Evolutionary conservation across 106 monocot species (phyloP), one percentile per base, ranked within the genome.

Genomic region (Dactylorhiza incarnata): DNA sequence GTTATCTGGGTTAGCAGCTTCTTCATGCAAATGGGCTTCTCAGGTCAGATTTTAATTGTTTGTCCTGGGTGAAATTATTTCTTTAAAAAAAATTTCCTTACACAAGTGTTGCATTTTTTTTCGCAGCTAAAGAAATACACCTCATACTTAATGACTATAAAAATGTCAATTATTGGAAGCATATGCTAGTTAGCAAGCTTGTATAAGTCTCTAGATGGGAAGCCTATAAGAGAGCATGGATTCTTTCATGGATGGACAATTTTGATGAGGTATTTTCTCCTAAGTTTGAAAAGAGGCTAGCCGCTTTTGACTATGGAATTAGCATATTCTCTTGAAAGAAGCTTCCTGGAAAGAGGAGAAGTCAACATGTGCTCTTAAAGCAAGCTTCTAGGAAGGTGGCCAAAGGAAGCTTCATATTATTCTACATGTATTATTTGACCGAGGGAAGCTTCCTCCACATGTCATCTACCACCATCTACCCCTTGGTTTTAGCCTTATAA

Each of bases 81-180:
- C 12, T 70, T 26, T 23, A 22, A 49, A 73, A 22, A 48, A 48
- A 17, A 72, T 19, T 25, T 56, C 17, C 52, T 68, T 55, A 20
- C 16, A 54, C 6, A 7, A n/a, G 14, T 61, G 49, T 59, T 12
- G 47, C 14, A 68, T n/a, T 49, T 59, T 72, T 47, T 79, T 74
- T 15, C 83, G 17, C 77, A 99, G 94, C 94, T 99, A 63, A 99
- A 94, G 86, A 99, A 94, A 19, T 91, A 94, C 54, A 90, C 89
- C 11, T 88, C 97, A 45, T 99, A 99, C 76, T 49, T 99, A 23
- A 99, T 99, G 97, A 99, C 97, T 61, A 55, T 99, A 22, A 94
- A 99, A 84, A 99, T 99, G 97, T 99, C 97, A 73, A 59, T 99
- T 79, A 76, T 99, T 74, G 97, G 97, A 73, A 88, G 88, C 53